Conservation (phyloP, 805 yeast genomes). For the Saccharomycopsis guyanensis region DNA sequence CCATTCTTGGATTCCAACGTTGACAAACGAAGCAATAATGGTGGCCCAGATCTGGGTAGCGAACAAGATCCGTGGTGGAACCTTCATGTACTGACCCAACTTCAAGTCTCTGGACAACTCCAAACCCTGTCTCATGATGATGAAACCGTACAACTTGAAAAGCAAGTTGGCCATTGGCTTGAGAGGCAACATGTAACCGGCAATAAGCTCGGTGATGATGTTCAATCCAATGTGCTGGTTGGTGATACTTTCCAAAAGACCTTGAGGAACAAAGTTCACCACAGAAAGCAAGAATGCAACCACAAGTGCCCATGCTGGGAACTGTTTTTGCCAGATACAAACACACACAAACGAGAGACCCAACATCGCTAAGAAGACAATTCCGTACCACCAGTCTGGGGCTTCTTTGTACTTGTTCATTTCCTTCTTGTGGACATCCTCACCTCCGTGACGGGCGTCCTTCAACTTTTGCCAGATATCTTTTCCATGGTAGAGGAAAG, state of each 20-base stretch:
- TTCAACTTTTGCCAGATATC: constrained; percentile 40
- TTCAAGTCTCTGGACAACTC: constrained; percentile 45
- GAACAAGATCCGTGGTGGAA: constrained; percentile 50
- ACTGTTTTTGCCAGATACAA: constrained; percentile 39
- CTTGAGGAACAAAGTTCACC: constrained; percentile 49
- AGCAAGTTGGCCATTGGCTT: constrained; percentile 48
- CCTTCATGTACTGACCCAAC: constrained; percentile 48
- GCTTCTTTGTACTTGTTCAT: constrained; percentile 55
- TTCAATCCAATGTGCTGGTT: constrained; percentile 33
- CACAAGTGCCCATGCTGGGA: constrained; percentile 60
- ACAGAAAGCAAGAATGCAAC: constrained; percentile 46
- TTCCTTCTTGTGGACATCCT: constrained; percentile 40
- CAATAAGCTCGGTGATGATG: constrained; percentile 49
- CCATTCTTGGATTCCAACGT: constrained; percentile 35
- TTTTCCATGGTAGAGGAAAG: constrained; percentile 47
- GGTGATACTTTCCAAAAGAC: constrained; percentile 50
- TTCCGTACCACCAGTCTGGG: constrained; percentile 66
- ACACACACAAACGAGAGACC: constrained; percentile 33
- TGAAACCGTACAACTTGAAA: constrained; percentile 47
- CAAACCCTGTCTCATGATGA: constrained; percentile 47
- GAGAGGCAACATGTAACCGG: constrained; percentile 53
- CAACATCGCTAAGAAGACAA: constrained; percentile 37
- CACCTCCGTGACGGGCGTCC: constrained; percentile 36
- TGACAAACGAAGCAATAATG: constrained; percentile 32
- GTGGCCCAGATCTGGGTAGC: constrained; percentile 36